Evolutionary conservation across 2,329 filamentous ascomycete species (phyloP), one percentile per base, ranked within the genome.

Genomic region (Xenoacremonium recifei): DNA sequence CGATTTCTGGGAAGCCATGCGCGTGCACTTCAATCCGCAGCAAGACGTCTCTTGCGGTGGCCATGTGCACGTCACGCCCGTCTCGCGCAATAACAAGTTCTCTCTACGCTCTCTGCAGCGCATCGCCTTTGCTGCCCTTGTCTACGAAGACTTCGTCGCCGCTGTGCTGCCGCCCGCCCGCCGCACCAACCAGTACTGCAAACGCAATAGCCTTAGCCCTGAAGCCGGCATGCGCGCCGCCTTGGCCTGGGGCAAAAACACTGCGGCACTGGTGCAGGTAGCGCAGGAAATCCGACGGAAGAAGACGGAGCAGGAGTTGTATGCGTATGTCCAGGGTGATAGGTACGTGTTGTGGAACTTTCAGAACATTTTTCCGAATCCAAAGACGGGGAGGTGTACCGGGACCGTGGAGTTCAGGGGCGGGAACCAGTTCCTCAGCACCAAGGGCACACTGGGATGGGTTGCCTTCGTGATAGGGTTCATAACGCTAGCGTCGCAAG

Each of bases 1-100:
- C 44, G 62, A 66, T 47, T 69, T 69, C 54, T 69, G 66, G 66
- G 62, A 67, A 51, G 65, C 65, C 45, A 66, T 68, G 65, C 58
- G 58, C 37, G 65, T 67, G n/a, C 63, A 68, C 52, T 69, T 69
- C 46, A 60, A 61, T 37, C 63, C 64, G 16, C 61, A 65, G 44
- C 51, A 55, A 21, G 61, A 66, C 41, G 35, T 51, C 18, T 64
- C 60, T 3, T 68, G 66, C 48, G 65, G 66, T 42, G 64, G 65
- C 35, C 66, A 69, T 50, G 63, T 69, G 43, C 66, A 69, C 52
- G 61, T 69, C 47, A 68, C 66, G 17, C 64, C 64, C 21, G 50
- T 64, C 30, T 60, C 53, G 21, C 41, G 45, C 36, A 55, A 58
- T 38, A 64, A 60, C 52, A 61, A 58, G 44, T 69, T 69, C 54